Conservation (phyloP, 2,329 filamentous ascomycete species). For the Ceratocystis eucalypticola region DNA sequence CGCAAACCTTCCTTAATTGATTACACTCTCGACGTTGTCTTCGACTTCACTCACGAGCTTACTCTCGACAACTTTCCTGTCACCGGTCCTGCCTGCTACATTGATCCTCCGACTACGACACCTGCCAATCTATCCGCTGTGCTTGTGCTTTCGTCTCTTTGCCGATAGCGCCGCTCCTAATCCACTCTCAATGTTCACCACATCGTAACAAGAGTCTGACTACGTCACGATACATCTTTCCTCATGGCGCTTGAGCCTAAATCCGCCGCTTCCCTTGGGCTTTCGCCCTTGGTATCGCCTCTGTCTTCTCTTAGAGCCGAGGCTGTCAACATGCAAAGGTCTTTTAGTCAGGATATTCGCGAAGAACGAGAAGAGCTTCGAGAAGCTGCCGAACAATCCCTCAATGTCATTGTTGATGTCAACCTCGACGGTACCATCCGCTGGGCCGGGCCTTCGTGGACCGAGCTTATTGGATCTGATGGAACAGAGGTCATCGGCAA, state of each 20-base stretch:
- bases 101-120: background rate
- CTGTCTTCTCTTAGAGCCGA: slow-evolving; percentile 40
- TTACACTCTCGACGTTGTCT: background rate
- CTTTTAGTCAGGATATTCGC: slow-evolving; percentile 77
- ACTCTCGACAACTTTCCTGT: too few species aligned
- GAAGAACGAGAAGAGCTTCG: slow-evolving; percentile 88
- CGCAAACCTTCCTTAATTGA: background rate
- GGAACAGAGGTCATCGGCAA: slow-evolving; percentile 60
- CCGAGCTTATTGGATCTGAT: slow-evolving; percentile 73
- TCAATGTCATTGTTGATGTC: slow-evolving; percentile 92
- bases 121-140: background rate
- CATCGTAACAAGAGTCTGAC: slow-evolving; percentile 11
- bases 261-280: slow-evolving; percentile 6
- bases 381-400: slow-evolving; percentile 87
- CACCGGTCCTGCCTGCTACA: background rate
- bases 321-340: slow-evolving; percentile 44
- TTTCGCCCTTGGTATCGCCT: slow-evolving; percentile 20
- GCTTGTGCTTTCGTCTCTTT: slow-evolving; percentile 3
- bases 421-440: slow-evolving; percentile 79
- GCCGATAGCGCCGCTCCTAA: slow-evolving; percentile 4
- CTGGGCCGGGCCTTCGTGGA: slow-evolving; percentile 96
- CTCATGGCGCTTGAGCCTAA: slow-evolving; percentile 9
- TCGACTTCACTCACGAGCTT: background rate
- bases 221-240: slow-evolving; percentile 9
- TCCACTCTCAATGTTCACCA: slow-evolving; percentile 10